Base-by-base conservation (phyloP, 2,329 filamentous ascomycete species). In the Trichoderma sp. region DNA sequence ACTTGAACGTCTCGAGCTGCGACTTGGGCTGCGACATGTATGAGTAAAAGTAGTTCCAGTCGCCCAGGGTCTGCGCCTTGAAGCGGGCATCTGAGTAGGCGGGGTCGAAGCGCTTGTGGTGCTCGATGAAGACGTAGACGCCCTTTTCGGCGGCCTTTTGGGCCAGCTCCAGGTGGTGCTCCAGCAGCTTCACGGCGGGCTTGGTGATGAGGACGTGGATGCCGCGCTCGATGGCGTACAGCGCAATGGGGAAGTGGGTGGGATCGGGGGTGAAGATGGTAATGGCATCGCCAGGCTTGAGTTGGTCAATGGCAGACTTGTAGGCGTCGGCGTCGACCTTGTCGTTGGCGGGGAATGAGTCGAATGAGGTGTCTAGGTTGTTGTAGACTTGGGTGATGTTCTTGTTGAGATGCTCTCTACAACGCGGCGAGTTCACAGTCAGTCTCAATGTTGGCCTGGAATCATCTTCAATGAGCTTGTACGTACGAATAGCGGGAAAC, bases 41-140 rank as follows among this genome's bases (percentile, higher is more conserved):
- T 80, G 91, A 93, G 89, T 98, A 98, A 84, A 97, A 98, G 89
- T 98, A 98, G 88, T 97, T 98, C 91, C 98, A 98, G 85, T 98
- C 95, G 78, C 95, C 95, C 8, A 98, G 88, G 71, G 88, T 91
- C 81, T 91, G 86, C 16, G 94, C 94, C 80, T 93, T 92, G 86
- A 92, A 92, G 67, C 92, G 91, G 16, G 96, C 96, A 83, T 98
- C 95, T 16, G 94, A 91, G 86, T 98, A 98, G 27, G 95, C 95
- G 2, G 95, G 95, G 83, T 98, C 95, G 86, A 93, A 98, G 75
- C 96, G 94, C 88, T 98, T 98, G 90, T 98, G 95, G 86, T 98
- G 95, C 88, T 98, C 95, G 80, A 98, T 89, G 86, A 94, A 98
- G 78, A 98, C 95, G 83, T 95, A 96, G 75, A 98, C 95, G 78